Conservation (phyloP, 2,329 filamentous ascomycete genomes). For the Akanthomyces uredinophilus region DNA sequence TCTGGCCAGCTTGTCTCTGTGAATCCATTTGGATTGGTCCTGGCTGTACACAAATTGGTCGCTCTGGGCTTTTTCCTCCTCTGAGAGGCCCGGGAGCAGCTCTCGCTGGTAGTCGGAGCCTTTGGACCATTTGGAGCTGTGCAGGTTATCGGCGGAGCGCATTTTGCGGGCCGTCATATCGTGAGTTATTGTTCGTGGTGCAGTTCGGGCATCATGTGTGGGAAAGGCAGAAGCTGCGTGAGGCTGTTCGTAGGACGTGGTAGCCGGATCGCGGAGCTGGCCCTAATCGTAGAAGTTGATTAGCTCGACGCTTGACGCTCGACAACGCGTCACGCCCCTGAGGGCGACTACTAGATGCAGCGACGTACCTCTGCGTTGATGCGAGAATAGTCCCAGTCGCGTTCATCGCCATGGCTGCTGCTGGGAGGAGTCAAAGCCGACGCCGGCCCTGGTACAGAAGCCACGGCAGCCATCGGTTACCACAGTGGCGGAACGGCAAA, state of each 20-base stretch:
- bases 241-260: background rate
- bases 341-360: background rate
- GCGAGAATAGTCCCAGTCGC: conserved; percentile 38
- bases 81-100: conserved; percentile 20
- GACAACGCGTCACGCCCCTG: background rate
- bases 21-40: conserved; percentile 75
- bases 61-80: conserved; percentile 24
- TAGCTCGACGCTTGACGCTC: background rate
- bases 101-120: conserved; percentile 20
- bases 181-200: background rate
- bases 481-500: conserved; percentile 2
- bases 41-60: conserved; percentile 31
- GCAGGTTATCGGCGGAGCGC: conserved; percentile 32
- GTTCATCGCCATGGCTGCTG: conserved; percentile 44
- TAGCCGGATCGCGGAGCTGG: background rate
- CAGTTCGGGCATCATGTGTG: conserved; percentile 1
- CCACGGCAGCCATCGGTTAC: conserved; percentile 47
- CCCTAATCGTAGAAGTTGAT: background rate
- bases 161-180: conserved; percentile 30
- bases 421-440: conserved; percentile 44
- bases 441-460: conserved; percentile 43
- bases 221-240: conserved; percentile 3
- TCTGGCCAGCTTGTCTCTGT: conserved; percentile 74
- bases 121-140: conserved; percentile 21
- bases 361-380: conserved; percentile 35